Conservation (phyloP, 1,284 basidiomycete genomes). For the Pseudozyma pruni region DNA sequence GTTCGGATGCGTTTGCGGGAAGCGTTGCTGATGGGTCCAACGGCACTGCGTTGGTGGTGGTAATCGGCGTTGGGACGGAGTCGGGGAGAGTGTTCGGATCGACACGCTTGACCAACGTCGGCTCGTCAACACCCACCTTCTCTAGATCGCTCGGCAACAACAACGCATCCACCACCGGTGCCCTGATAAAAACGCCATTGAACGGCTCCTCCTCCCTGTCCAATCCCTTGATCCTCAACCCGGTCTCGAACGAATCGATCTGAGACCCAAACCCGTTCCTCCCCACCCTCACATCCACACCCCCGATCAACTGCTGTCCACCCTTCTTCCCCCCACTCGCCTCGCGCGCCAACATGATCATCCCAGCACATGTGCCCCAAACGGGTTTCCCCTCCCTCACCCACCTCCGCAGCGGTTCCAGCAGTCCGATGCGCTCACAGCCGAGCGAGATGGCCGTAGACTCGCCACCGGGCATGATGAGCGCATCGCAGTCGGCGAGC, state of each 20-base stretch:
- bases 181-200: constrained; percentile 92
- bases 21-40: constrained; percentile 15
- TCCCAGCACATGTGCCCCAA: constrained; percentile 97
- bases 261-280: constrained; percentile 79
- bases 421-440: constrained; percentile 79
- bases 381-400: constrained; percentile 74
- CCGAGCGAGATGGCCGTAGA: constrained; percentile 93
- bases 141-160: constrained; percentile 40
- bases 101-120: constrained; percentile 36
- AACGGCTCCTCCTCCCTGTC: constrained; percentile 74
- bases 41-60: constrained; percentile 16
- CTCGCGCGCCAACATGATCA: constrained; percentile 80
- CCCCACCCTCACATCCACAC: constrained; percentile 81
- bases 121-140: constrained; percentile 40
- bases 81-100: constrained; percentile 13
- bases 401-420: constrained; percentile 82
- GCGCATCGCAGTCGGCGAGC: constrained; percentile 79
- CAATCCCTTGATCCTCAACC: constrained; percentile 77
- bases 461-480: constrained; percentile 90
- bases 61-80: constrained; percentile 13
- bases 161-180: constrained; percentile 74
- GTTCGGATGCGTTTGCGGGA: constrained; percentile 12
- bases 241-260: constrained; percentile 88
- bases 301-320: constrained; percentile 86
- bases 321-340: constrained; percentile 79